Base-by-base conservation (phyloP, 2,329 filamentous ascomycete genomes). In the Thielaviopsis cerberus region DNA sequence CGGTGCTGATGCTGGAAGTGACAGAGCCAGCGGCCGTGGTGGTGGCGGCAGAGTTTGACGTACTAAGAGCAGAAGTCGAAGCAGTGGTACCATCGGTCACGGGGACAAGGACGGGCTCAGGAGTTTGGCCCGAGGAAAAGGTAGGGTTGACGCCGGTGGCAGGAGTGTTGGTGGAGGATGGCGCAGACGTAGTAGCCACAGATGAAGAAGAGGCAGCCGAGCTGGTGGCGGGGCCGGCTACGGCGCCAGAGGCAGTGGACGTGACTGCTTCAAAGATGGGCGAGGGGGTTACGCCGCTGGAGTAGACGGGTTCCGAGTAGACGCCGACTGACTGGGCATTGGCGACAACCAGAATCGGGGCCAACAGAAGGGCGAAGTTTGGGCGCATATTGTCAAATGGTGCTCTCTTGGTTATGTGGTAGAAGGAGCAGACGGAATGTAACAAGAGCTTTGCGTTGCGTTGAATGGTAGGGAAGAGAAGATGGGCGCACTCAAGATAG, bases 191-290 rank as follows among this genome's bases (percentile, higher is more conserved):
- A 20, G 17, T 45, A 45, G 17, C n/a, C 10, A 20, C 10, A 20
- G 37, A 45, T 2, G 37, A 45, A 20, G 37, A 45, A 2, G 37
- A 45, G 2, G 37, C 13, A 4, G 27, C 11, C 27, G 27, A 54
- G 23, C 23, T 57, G 26, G 54, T 57, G 17, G 51, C 20, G 17
- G 59, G 41, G 7, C 23, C 41, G 30, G 23, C 37, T n/a, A 37
- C n/a, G n/a, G 48, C 24, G 27, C 26, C 55, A 17, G 57, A 17
- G 11, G 45, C 20, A 23, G 52, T 55, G n/a, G 51, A 27, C 26
- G 41, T 27, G 37, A 60, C 55, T 7, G 34, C 26, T 27, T 60
- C 59, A 24, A 60, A 60, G 59, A 60, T 57, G 51, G 59, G 59
- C 3, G 27, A 55, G n/a, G 59, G 59, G 24, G 59, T 60, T 10